Evolutionary conservation across 2,329 filamentous ascomycete genomes (phyloP), one percentile per base, ranked within the genome.

Genomic region (Didymella pinodella): DNA sequence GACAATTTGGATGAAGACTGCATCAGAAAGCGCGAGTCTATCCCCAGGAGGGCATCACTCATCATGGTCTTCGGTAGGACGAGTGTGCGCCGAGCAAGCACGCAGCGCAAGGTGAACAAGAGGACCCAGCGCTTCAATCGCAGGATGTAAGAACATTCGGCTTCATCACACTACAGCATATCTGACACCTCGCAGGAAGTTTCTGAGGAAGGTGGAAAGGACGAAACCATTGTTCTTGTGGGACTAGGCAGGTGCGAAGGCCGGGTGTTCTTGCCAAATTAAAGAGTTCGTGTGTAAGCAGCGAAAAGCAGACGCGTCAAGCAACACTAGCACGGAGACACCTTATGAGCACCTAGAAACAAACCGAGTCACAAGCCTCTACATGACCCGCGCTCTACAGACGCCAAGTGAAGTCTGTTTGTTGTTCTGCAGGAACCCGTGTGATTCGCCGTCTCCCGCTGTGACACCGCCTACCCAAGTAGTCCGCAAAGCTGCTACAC

Each of bases 11-110:
- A 45, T 14, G 40, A 56, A 14, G 31, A 50, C 18, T 48, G 25
- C 18, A 14, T 14, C 16, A 29, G 44, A 11, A 36, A 40, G 18
- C 18, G 20, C 12, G 45, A 6, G 18, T 44, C n/a, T n/a, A 11
- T 7, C 11, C 10, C 32, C 32, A 20, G 11, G 28, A 7, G 8
- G 4, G 48, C 36, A 34, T 50, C 54, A 7, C 36, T 59, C 2
- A 12, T 64, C 32, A 41, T 64, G 48, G 38, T 64, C 20, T 52
- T 59, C 40, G 36, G 55, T 32, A 48, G 31, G 36, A 53, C 41
- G 10, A 59, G 32, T 18, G 58, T 54, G 12, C 52, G 58, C 11
- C 41, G 55, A 2, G 62, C 45, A 11, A 54, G 14, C 38, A 22
- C 53, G 16, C 20, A 26, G 31, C 53, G 53, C 18, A 56, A 56